phyloP scores from a whole-genome alignment of 306 rosid species.

The Citrullus mucosospermus region DNA sequence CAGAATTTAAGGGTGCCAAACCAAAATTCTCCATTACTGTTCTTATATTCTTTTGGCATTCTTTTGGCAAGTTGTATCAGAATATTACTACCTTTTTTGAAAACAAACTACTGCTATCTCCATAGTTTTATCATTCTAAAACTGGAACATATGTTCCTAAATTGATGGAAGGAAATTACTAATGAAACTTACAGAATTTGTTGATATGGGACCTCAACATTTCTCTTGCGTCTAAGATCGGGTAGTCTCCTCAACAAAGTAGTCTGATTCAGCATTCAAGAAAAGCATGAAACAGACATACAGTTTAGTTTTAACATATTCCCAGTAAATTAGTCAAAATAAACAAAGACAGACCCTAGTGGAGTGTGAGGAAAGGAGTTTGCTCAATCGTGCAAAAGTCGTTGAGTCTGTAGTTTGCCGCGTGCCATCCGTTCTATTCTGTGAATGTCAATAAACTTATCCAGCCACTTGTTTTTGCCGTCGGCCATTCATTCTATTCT shows the following conservation, averaged over 20 bases:
- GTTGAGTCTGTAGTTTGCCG: background rate
- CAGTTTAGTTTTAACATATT: too few species aligned
- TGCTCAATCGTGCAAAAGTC: background rate
- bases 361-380: too few species aligned
- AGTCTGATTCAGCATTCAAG: background rate
- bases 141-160: background rate
- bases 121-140: background rate
- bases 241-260: background rate
- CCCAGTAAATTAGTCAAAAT: too few species aligned
- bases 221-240: background rate
- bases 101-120: background rate
- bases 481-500: background rate
- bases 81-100: background rate
- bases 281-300: background rate
- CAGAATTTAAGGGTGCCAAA: background rate
- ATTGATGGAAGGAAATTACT: background rate
- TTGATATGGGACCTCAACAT: background rate
- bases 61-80: conserved; percentile 1
- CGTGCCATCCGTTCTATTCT: background rate
- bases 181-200: background rate
- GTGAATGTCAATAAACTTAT: background rate
- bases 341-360: too few species aligned
- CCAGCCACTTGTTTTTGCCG: background rate
- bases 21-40: background rate
- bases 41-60: conserved; percentile 1